Base-by-base conservation (phyloP, 306 rosid genomes). In the Cucumis hystrix region DNA sequence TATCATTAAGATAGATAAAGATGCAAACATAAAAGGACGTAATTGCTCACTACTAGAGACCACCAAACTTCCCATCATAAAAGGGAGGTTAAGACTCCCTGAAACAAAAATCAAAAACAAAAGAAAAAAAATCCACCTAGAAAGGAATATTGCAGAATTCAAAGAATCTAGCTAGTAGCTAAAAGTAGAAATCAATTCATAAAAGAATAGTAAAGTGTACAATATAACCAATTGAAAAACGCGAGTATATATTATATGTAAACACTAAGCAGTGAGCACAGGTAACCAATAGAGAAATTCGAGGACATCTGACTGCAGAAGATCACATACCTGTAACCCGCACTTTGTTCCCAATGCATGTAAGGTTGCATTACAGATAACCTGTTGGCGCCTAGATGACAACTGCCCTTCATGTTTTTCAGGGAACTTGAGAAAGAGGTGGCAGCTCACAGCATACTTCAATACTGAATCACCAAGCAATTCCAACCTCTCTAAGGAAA, bases 401-500 rank as follows among this genome's bases (percentile, higher is more conserved):
- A 95, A 83, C 43, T 89, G 87, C 66, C 97, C 99, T 83, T 95
- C 99, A 57, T 92, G 92, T 64, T 79, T 89, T 68, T 87, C 75
- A 33, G 96, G 93, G 83, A 87, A 83, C 43, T 95, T 89, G 47
- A 92, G 93, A 88, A 86, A 95, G 72, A 89, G 92, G 69, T 91
- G 89, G 84, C 97, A 92, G 80, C 99, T 85, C 64, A 91, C 89
- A 17, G 76, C 88, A 81, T 90, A 95, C 83, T 95, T 95, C 73
- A 95, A 81, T 79, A 92, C 88, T 11, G 99, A 95, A 85, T 95
- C 99, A 47, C 99, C 99, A 23, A 92, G 99, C 82, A 95, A 85
- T 85, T 95, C 99, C 82, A 92, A 88, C 52, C 99, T 97, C 86
- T 95, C 99, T 93, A 95, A 87, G 49, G 97, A 92, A 81, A 91